These are phyloP conservation scores for Populus hybrid DNA, from an alignment of 441 rosid genomes.

Conservation along the genomic window DNA sequence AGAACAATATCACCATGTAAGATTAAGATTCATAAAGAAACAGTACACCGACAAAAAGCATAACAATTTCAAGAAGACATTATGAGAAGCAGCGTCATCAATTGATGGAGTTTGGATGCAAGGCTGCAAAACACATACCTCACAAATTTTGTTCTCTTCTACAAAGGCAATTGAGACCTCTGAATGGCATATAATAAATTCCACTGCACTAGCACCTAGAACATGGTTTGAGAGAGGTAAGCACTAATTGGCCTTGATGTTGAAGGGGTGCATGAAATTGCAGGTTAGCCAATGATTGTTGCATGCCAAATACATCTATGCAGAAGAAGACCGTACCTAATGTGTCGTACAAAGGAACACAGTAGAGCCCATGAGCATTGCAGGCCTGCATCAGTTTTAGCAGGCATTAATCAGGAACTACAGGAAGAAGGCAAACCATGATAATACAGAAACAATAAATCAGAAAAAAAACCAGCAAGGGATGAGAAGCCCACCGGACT, in stretches of 20 bases:
- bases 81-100: neutral
- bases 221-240: slow-evolving; percentile 12
- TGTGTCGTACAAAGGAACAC: slow-evolving; percentile 95
- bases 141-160: slow-evolving; percentile 82
- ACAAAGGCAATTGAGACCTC: slow-evolving; percentile 86
- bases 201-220: slow-evolving; percentile 88
- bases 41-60: neutral
- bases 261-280: neutral
- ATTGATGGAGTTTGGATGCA: neutral
- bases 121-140: slow-evolving; percentile 44
- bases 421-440: neutral
- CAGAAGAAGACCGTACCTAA: slow-evolving; percentile 55
- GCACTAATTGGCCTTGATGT: neutral
- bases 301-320: neutral
- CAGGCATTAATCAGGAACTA: neutral
- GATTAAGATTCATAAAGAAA: neutral
- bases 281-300: neutral
- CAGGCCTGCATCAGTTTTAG: slow-evolving; percentile 67
- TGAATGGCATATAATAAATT: slow-evolving; percentile 80
- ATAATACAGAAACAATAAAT: slow-evolving; percentile 1
- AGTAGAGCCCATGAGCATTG: slow-evolving; percentile 88
- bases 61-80: neutral
- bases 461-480: neutral
- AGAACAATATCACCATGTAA: slow-evolving; percentile 2
- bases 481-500: neutral